These are phyloP conservation scores for Phytophthora niederhauseri DNA, from an alignment of 352 stramenopile species.

Conservation along the genomic window DNA sequence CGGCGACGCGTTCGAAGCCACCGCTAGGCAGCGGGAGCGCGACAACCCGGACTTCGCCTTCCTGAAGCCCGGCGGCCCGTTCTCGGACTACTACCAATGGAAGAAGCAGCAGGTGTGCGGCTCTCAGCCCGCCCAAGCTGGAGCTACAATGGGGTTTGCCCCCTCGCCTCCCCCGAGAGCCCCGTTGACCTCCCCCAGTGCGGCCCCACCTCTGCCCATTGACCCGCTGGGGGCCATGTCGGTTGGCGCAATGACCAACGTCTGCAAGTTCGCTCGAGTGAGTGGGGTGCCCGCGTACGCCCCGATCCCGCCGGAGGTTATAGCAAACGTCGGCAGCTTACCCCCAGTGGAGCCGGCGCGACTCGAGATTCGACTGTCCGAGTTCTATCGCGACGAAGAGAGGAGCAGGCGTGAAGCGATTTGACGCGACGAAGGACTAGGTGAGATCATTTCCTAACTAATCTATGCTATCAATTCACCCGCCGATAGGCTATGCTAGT, in stretches of 20 bases:
- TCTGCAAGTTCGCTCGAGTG: constrained; percentile 45
- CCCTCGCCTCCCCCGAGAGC: constrained; percentile 5
- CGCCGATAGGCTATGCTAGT: constrained; percentile 6
- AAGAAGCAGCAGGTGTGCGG: constrained; percentile 47
- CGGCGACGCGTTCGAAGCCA: constrained; percentile 58
- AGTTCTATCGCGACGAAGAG: constrained; percentile 52
- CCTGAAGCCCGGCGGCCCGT: constrained; percentile 42
- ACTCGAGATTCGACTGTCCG: constrained; percentile 57
- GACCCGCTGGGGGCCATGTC: constrained; percentile 37
- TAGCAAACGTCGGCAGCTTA: constrained; percentile 35
- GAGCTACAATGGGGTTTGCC: neutral
- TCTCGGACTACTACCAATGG: constrained; percentile 60
- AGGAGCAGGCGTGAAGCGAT: neutral
- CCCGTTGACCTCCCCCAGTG: neutral
- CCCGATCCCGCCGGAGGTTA: constrained; percentile 45
- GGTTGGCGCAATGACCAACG: constrained; percentile 59
- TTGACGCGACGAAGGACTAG: neutral
- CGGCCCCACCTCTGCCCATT: neutral
- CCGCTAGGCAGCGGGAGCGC: constrained; percentile 45
- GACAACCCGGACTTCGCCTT: constrained; percentile 68
- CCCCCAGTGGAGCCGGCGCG: constrained; percentile 51
- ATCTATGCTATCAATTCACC: neutral
- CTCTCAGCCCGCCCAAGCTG: neutral
- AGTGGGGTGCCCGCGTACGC: constrained; percentile 48
- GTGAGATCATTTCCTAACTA: neutral